Percentiles rank a stretch among this genome's conserved stretches.
These are phyloP conservation scores for Termitomyces sp. DNA, from an alignment of 1,284 basidiomycete species.

Conservation along the genomic window DNA sequence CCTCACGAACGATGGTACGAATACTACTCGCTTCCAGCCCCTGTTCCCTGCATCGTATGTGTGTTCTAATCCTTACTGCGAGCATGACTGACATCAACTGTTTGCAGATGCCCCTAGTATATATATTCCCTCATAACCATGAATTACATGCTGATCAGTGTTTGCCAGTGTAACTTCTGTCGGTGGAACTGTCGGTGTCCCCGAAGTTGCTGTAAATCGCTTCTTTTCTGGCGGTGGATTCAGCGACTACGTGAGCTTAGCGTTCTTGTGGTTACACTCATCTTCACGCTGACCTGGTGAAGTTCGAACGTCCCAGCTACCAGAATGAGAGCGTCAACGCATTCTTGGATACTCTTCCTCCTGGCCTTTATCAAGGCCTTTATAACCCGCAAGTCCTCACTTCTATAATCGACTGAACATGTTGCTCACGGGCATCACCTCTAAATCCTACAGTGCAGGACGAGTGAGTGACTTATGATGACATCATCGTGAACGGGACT, in stretches of 20 bases:
- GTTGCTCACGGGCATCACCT: background rate
- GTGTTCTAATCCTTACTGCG: background rate
- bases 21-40: constrained; percentile 53
- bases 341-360: constrained; percentile 43
- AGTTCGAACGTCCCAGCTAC: constrained; percentile 55
- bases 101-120: constrained; percentile 23
- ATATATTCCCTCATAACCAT: background rate
- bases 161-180: constrained; percentile 47
- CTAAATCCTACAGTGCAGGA: constrained; percentile 20
- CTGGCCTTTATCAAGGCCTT: constrained; percentile 49
- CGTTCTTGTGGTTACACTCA: background rate
- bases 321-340: constrained; percentile 40
- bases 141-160: background rate
- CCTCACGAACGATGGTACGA: constrained; percentile 54
- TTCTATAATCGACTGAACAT: background rate
- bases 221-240: constrained; percentile 57
- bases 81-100: background rate
- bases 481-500: background rate
- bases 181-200: constrained; percentile 49
- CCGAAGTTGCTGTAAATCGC: constrained; percentile 41
- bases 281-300: constrained; percentile 5
- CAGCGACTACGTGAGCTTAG: constrained; percentile 45
- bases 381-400: constrained; percentile 46
- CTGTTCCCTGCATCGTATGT: constrained; percentile 51
- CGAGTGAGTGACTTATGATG: constrained; percentile 19